Evolutionary conservation across 2,329 filamentous ascomycete genomes (phyloP), one percentile per base, ranked within the genome.

Genomic region (Stagonosporopsis vannaccii): DNA sequence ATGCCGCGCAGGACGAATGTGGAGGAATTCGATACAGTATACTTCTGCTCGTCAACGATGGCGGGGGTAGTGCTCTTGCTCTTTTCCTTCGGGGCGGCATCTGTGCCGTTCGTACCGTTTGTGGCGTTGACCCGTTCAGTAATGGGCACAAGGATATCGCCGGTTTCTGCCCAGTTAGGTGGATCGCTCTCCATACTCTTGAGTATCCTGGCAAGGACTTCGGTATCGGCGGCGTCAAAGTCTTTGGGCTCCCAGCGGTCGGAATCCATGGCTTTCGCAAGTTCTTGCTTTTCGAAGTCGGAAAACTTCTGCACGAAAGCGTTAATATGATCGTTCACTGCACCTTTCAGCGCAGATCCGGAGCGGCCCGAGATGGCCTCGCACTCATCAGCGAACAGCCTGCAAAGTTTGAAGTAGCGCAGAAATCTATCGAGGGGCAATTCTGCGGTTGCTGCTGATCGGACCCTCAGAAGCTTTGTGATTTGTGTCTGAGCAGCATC

Each of bases 301-400:
- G 88, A 87, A 65, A 91, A 85, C 30, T 82, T 82, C 54, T 89
- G 84, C 22, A 94, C 87, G 71, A 92, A 95, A 13, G 91, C 89
- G 65, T 86, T 89, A 73, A 96, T 94, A 62, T 96, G 91, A 26
- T 83, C 84, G 64, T 94, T 93, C 57, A 96, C 89, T 28, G 92
- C 85, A 17, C 85, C 90, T 76, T 94, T 94, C 6, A 96, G 79
- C 1, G 87, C 81, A 2, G 87, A 88, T 8, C 91, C 90, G 56
- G 90, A 90, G 53, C 90, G 85, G 0, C 91, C 91, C 20, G 90
- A 94, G 19, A 95, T 87, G 15, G 90, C 89, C 75, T 96, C 91
- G 69, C 91, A 95, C 72, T 96, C 91, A 59, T 92, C 92, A 42
- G 90, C 89, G 74, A 96, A 95, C 52, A 92, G 85, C 7, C 92